Conservation (phyloP, 2,329 filamentous ascomycete species). For the Epichloe amarillans region DNA sequence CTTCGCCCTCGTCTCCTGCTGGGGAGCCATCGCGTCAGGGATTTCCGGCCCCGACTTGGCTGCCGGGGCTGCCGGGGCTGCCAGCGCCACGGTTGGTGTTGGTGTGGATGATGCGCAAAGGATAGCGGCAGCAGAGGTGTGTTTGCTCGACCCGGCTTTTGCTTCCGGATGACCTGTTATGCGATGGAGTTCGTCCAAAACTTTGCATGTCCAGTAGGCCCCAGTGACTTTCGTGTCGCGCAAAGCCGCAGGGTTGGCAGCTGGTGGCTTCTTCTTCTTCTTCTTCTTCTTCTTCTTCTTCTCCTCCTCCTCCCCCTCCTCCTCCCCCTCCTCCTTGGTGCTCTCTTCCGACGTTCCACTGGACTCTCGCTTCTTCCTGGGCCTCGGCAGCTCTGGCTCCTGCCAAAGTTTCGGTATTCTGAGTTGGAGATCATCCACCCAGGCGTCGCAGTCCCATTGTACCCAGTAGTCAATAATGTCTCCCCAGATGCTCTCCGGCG, state of each 20-base stretch:
- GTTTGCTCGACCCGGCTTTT: background rate
- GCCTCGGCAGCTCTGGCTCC: conserved; percentile 32
- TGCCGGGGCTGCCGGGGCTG: background rate
- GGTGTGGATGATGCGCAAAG: conserved; percentile 9
- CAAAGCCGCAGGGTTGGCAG: conserved; percentile 27
- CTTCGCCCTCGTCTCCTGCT: conserved; percentile 12
- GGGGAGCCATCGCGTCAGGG: background rate
- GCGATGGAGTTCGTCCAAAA: conserved; percentile 24
- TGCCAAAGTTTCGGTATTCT: conserved; percentile 49
- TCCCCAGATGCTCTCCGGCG: conserved; percentile 58
- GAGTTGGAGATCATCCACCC: conserved; percentile 50
- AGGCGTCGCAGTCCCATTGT: conserved; percentile 62
- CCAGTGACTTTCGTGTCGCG: conserved; percentile 33
- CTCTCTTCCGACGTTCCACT: conserved; percentile 11
- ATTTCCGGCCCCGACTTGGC: too few species aligned
- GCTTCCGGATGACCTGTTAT: conserved; percentile 16
- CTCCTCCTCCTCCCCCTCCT: too few species aligned
- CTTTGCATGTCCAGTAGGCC: conserved; percentile 31
- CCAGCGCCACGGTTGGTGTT: conserved; percentile 5
- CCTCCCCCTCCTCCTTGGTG: conserved; percentile 15
- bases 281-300: conserved; percentile 24
- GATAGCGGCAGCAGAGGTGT: conserved; percentile 4
- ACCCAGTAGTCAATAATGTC: conserved; percentile 64
- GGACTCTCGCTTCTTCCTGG: conserved; percentile 23
- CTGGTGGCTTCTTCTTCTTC: conserved; percentile 10